Base-by-base conservation (phyloP, 371 early-diverging fungal genomes). In the Apophysomyces elegans region DNA sequence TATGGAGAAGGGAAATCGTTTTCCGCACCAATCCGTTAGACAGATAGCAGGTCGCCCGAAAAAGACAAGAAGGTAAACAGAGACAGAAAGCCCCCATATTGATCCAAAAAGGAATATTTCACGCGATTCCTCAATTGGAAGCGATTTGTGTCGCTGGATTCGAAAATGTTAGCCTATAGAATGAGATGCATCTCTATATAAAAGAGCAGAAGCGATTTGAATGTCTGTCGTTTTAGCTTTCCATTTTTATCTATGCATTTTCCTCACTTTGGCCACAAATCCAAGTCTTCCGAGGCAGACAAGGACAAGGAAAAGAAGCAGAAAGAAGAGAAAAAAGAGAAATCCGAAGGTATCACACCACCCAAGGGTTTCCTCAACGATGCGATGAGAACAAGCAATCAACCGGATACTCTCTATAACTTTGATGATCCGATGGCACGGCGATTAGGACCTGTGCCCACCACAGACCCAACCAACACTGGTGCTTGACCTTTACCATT, bases 351-450 rank as follows among this genome's bases (percentile, higher is more conserved):
- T 26, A 26, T 1, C 46, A 45, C 13, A 18, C n/a, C 13, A 18
- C 74, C 74, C n/a, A 74, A 74, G 36, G 74, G 74, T 1, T 74
- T 74, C 62, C 56, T 41, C 2, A 74, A 74, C 47, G 74, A 74
- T 68, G 71, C 62, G n/a, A 74, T 68, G 71, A 56, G 74, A 56
- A 50, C 57, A 14, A 62, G 65, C 12, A 64, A 63, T 0, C 68
- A 58, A 12, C 74, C 74, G 16, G 74, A 74, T 57, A 63, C 54
- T 0, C 58, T 74, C 18, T 74, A 74, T 43, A 36, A 57, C 9
- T 74, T 74, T 63, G 74, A 74, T 65, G 74, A 74, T 50, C 74
- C 74, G 1, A 67, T 61, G n/a, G 68, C 68, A 41, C 70, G 74
- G 67, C 64, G 68, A 38, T 65, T 74, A 35, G 74, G 74, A 16